phyloP scores from a whole-genome alignment of 1,139 yeast genomes.

The Diutina catenulata region DNA sequence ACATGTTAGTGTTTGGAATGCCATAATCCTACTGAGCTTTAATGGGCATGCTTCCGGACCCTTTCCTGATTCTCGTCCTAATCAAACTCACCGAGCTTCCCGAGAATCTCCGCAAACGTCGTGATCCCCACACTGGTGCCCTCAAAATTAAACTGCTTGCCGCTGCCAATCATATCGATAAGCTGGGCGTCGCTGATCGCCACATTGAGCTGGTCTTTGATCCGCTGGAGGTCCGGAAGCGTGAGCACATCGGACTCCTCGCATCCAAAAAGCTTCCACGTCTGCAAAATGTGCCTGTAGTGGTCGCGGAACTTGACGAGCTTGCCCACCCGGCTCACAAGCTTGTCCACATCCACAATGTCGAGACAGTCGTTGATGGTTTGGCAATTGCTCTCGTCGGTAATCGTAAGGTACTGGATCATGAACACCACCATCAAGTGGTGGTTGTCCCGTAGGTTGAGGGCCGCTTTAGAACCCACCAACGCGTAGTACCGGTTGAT shows the following conservation, averaged over 20 bases:
- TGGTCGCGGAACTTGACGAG: slow-evolving; percentile 1
- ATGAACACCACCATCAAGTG: slow-evolving; percentile 4
- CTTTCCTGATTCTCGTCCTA: too few species aligned
- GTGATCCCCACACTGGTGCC: not conserved
- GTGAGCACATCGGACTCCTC: not conserved
- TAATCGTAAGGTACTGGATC: slow-evolving; percentile 1
- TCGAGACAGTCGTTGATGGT: slow-evolving; percentile 1
- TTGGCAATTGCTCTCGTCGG: not conserved
- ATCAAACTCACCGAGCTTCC: slow-evolving; percentile 1
- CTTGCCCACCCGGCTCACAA: not conserved
- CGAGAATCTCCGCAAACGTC: slow-evolving; percentile 2
- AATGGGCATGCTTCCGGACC: too few species aligned
- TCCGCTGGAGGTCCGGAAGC: not conserved
- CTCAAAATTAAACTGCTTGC: slow-evolving; percentile 3
- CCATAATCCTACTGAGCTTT: too few species aligned
- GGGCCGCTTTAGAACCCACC: not conserved
- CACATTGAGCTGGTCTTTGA: not conserved
- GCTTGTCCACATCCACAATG: slow-evolving; percentile 1
- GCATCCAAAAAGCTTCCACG: slow-evolving; percentile 1
- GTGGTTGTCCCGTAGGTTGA: not conserved
- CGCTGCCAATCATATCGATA: slow-evolving; percentile 1
- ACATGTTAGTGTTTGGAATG: too few species aligned
- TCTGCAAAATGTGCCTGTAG: not conserved
- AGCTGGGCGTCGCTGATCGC: not conserved
- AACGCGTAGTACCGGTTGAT: not conserved